Percentiles rank a stretch among this genome's conserved stretches.
Evolutionary conservation across 306 rosid genomes (phyloP).

Genomic region (Adenanthera pavonina): DNA sequence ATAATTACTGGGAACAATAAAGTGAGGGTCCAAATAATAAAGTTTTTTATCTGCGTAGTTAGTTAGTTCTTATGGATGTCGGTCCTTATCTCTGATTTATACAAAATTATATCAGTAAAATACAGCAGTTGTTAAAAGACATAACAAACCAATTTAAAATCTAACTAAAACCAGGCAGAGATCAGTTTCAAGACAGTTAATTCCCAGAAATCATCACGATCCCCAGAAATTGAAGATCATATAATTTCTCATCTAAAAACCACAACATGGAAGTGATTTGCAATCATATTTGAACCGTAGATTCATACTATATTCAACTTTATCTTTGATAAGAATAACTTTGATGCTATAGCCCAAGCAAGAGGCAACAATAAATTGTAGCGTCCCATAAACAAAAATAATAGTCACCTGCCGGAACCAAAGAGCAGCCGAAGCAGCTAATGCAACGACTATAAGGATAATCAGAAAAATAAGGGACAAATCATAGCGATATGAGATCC

Average conservation of each 20-base stretch:
- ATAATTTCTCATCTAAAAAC: slow-evolving; percentile 11
- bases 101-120: neutral
- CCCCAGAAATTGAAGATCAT: neutral
- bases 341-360: slow-evolving; percentile 8
- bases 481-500: slow-evolving; percentile 62
- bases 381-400: neutral
- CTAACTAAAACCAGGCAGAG: neutral
- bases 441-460: slow-evolving; percentile 55
- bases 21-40: too few species aligned
- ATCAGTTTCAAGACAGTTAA: neutral
- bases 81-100: neutral
- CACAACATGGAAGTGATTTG: neutral
- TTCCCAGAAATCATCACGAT: neutral
- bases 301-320: neutral
- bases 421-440: slow-evolving; percentile 64
- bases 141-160: neutral
- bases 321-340: slow-evolving; percentile 2
- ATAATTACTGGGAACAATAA: neutral
- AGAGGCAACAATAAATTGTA: slow-evolving; percentile 21
- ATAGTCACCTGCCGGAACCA: slow-evolving; percentile 70
- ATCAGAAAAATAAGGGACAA: slow-evolving; percentile 56
- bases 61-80: neutral
- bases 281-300: slow-evolving; percentile 9
- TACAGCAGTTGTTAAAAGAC: neutral
- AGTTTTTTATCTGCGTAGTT: neutral